phyloP scores from a whole-genome alignment of 2,329 filamentous ascomycete genomes.

The Chaetomiaceae sp. region DNA sequence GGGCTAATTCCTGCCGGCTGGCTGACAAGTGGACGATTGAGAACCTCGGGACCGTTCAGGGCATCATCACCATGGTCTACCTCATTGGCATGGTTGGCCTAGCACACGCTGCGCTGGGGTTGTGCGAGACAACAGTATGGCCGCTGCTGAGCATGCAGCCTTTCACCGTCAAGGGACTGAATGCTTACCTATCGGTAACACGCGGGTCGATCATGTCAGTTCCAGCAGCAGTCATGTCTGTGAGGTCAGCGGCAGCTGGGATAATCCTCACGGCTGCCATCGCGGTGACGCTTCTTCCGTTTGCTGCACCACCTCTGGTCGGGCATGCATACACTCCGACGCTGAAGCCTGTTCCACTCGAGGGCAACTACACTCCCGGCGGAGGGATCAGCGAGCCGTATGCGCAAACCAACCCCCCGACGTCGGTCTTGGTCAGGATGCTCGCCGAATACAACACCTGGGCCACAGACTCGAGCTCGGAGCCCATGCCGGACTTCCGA shows the following conservation, averaged over 20 bases:
- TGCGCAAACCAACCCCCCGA: conserved; percentile 21
- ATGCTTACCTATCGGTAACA: conserved; percentile 21
- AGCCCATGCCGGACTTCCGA: conserved; percentile 21
- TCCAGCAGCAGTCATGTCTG: conserved; percentile 15
- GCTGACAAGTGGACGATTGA: conserved; percentile 21
- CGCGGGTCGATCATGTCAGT: conserved; percentile 19
- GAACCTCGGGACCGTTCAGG: conserved; percentile 24
- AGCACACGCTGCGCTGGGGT: conserved; percentile 14
- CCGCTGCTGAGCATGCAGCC: conserved; percentile 20
- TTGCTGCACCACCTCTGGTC: conserved; percentile 17
- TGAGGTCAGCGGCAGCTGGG: conserved; percentile 15
- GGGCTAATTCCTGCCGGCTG: conserved; percentile 18
- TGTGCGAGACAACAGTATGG: conserved; percentile 23
- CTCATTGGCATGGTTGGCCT: conserved; percentile 22
- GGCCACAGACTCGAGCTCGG: conserved; percentile 18
- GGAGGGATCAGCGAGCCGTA: conserved; percentile 21
- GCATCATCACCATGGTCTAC: conserved; percentile 24
- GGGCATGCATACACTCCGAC: conserved; percentile 20
- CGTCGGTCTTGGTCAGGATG: conserved; percentile 18
- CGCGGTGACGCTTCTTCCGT: conserved; percentile 15
- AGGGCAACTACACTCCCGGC: conserved; percentile 19
- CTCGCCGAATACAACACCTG: conserved; percentile 22
- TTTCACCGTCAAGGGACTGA: conserved; percentile 20
- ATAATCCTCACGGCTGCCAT: conserved; percentile 15
- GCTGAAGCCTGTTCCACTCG: conserved; percentile 6